Evolutionary conservation across 495 filamentous ascomycete genomes (phyloP).

Genomic region (Chaetomium tenue): DNA sequence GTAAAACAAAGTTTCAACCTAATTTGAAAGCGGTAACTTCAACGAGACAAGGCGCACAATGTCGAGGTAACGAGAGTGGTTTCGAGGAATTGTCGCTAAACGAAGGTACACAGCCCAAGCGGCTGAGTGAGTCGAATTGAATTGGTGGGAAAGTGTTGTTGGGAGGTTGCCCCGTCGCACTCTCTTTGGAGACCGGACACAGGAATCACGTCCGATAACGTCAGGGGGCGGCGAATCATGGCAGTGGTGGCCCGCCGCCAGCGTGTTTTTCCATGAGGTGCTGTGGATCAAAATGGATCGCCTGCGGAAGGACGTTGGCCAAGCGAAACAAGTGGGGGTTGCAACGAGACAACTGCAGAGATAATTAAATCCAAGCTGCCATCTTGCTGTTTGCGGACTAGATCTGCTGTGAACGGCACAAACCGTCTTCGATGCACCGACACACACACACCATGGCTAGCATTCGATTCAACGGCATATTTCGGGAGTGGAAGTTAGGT

Average conservation of each 20-base stretch:
- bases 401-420: background rate
- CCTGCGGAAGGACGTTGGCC: background rate
- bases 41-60: constrained; percentile 15
- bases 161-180: constrained; percentile 5
- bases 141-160: constrained; percentile 6
- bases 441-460: background rate
- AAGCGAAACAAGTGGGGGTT: constrained; percentile 5
- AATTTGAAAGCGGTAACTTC: constrained; percentile 24
- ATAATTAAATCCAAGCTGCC: background rate
- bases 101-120: constrained; percentile 33
- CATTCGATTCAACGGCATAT: background rate
- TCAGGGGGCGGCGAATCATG: constrained; percentile 25
- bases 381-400: background rate
- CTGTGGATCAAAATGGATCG: constrained; percentile 10
- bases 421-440: background rate
- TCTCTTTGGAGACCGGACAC: constrained; percentile 10
- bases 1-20: constrained; percentile 9
- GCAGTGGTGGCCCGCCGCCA: constrained; percentile 7
- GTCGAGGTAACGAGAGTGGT: constrained; percentile 32
- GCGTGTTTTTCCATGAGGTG: constrained; percentile 13
- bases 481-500: too few species aligned
- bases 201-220: constrained; percentile 20
- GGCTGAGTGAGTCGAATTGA: constrained; percentile 36
- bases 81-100: constrained; percentile 23
- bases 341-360: background rate